A percentile compares a stretch with the other conserved stretches of the same genome.
Conservation (phyloP, 331 rosid genomes). For the Acacia concinna region DNA sequence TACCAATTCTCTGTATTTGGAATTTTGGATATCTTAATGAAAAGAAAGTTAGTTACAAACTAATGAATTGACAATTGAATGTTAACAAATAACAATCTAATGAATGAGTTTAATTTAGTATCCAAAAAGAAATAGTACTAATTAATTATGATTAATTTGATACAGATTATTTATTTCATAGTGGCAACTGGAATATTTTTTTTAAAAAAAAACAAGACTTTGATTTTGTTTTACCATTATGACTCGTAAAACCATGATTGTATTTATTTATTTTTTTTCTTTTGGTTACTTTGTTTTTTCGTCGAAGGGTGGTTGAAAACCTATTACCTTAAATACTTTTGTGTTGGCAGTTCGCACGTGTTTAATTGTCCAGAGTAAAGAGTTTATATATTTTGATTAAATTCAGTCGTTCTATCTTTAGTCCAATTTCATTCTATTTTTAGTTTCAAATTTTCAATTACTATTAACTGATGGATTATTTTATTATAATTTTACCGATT, state of each 20-base stretch:
- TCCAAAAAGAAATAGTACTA: not conserved
- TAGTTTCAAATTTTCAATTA: no score
- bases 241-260: not conserved
- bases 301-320: no score
- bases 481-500: no score
- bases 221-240: not conserved
- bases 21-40: not conserved
- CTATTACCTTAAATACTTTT: not conserved
- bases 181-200: no score
- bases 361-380: not conserved
- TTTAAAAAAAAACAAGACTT: not conserved
- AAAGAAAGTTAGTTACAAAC: not conserved
- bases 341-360: not conserved
- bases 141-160: not conserved
- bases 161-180: not conserved
- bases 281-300: no score
- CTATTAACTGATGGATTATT: not conserved
- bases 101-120: not conserved
- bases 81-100: not conserved
- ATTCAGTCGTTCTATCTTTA: not conserved
- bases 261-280: no score
- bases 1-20: not conserved
- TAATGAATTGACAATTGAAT: not conserved
- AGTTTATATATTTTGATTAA: not conserved
- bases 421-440: no score